Conservation (phyloP, 2,329 filamentous ascomycete species). For the Graphilbum ipis-grandicollis region DNA sequence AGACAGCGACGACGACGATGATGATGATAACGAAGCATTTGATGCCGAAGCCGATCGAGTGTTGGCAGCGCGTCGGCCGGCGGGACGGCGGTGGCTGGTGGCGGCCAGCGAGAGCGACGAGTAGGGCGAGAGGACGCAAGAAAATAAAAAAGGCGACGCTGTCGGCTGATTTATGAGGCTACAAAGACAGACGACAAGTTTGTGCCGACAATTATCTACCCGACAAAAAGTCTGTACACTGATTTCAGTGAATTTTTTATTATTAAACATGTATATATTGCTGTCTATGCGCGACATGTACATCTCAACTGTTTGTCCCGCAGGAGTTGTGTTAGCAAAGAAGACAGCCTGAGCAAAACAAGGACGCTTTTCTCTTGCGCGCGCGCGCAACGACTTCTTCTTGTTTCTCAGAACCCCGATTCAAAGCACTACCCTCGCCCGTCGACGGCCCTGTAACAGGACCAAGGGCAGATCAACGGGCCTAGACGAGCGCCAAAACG, state of each 20-base stretch:
- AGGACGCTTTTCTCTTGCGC: neutral
- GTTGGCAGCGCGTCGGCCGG: neutral
- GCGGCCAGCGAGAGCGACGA: constrained; percentile 7
- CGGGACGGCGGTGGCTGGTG: constrained; percentile 3
- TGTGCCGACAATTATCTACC: too few relatives aligned
- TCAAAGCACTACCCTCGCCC: constrained; percentile 20
- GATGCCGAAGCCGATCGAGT: constrained; percentile 2
- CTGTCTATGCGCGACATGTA: too few relatives aligned
- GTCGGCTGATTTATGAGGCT: too few relatives aligned
- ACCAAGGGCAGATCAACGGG: neutral
- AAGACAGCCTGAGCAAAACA: neutral
- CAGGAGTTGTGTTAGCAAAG: too few relatives aligned
- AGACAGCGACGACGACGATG: constrained; percentile 3
- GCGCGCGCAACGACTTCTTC: neutral
- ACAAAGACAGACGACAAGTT: too few relatives aligned
- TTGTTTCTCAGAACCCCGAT: constrained; percentile 14
- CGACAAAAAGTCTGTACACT: too few relatives aligned
- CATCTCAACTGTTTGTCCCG: too few relatives aligned
- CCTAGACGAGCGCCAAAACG: too few relatives aligned
- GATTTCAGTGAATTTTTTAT: too few relatives aligned
- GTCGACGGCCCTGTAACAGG: constrained; percentile 10
- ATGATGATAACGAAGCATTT: constrained; percentile 1
- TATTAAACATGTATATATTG: too few relatives aligned
- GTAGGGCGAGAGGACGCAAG: too few relatives aligned
- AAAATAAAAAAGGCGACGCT: too few relatives aligned